Conservation (phyloP, 208 protist species). For the Trypanosoma avium region DNA sequence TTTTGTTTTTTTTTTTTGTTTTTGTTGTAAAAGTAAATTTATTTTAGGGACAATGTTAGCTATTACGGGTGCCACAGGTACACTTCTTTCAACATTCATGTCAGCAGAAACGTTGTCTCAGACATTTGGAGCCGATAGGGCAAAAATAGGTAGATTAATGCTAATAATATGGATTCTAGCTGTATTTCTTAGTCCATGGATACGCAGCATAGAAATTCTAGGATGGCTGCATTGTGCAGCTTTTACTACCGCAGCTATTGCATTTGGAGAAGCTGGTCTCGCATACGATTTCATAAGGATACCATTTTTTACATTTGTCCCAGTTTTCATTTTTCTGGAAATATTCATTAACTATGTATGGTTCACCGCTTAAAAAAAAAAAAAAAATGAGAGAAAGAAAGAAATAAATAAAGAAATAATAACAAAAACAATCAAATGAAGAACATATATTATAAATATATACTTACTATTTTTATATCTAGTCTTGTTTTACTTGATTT, state of each 20-base stretch:
- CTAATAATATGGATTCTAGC: slow-evolving; percentile 21
- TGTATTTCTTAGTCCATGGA: slow-evolving; percentile 15
- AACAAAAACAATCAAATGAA: too few species aligned
- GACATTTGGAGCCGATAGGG: slow-evolving; percentile 24
- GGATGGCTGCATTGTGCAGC: slow-evolving; percentile 19
- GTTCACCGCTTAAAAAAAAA: not conserved
- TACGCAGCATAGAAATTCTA: slow-evolving; percentile 16
- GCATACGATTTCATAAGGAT: slow-evolving; percentile 51
- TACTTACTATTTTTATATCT: too few species aligned
- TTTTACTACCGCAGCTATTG: slow-evolving; percentile 14
- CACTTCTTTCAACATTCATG: slow-evolving; percentile 75
- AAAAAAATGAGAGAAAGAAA: not conserved
- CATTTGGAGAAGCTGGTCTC: slow-evolving; percentile 20
- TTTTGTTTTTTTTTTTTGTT: slow-evolving; percentile 8
- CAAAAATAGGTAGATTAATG: slow-evolving; percentile 7
- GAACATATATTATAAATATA: too few species aligned
- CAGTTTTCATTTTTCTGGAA: slow-evolving; percentile 43
- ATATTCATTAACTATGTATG: slow-evolving; percentile 32
- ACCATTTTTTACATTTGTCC: slow-evolving; percentile 49
- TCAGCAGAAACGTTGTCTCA: slow-evolving; percentile 55
- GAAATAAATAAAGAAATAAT: not conserved
- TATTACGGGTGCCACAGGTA: slow-evolving; percentile 30
- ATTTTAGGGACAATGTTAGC: slow-evolving; percentile 22
- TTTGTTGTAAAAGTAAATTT: slow-evolving; percentile 1
- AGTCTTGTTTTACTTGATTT: not conserved